These are phyloP conservation scores for Thalassiosira mediterranea DNA, from an alignment of 352 stramenopile species.

Conservation along the genomic window DNA sequence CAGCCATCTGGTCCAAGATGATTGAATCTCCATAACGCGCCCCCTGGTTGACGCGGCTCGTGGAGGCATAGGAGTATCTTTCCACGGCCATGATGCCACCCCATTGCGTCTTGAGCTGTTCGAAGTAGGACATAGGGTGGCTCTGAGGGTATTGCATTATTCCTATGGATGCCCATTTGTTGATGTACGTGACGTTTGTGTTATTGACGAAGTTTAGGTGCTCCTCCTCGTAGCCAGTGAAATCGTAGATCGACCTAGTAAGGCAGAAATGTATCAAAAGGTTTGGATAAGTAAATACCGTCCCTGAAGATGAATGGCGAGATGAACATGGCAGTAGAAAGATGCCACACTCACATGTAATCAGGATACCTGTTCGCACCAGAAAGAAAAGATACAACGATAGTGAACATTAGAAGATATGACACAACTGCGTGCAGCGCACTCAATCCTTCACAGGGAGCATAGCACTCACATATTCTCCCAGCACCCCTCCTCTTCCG, in stretches of 20 bases:
- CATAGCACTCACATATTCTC: too few relatives aligned
- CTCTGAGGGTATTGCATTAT: slow-evolving; percentile 47
- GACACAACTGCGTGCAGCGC: too few relatives aligned
- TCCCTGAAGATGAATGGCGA: neutral
- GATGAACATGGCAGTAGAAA: neutral
- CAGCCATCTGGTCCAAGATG: slow-evolving; percentile 58
- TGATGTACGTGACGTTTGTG: slow-evolving; percentile 23
- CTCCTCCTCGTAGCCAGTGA: slow-evolving; percentile 38
- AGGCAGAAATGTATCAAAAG: neutral
- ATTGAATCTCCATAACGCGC: slow-evolving; percentile 55
- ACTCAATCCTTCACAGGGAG: too few relatives aligned
- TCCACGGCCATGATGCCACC: slow-evolving; percentile 18
- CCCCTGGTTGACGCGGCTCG: slow-evolving; percentile 30
- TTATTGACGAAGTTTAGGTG: slow-evolving; percentile 25
- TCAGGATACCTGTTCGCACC: too few relatives aligned
- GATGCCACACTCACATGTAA: slow-evolving; percentile 50
- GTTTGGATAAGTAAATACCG: slow-evolving; percentile 4
- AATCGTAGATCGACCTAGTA: slow-evolving; percentile 58
- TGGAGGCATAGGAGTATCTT: slow-evolving; percentile 35
- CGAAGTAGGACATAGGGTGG: slow-evolving; percentile 49
- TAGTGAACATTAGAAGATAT: too few relatives aligned
- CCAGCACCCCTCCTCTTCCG: slow-evolving; percentile 53
- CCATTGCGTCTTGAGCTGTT: slow-evolving; percentile 26
- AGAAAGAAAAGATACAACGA: too few relatives aligned
- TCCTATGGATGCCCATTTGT: slow-evolving; percentile 32